Evolutionary conservation across 805 yeast genomes (phyloP).

Genomic region (Metschnikowia dekortorum): DNA sequence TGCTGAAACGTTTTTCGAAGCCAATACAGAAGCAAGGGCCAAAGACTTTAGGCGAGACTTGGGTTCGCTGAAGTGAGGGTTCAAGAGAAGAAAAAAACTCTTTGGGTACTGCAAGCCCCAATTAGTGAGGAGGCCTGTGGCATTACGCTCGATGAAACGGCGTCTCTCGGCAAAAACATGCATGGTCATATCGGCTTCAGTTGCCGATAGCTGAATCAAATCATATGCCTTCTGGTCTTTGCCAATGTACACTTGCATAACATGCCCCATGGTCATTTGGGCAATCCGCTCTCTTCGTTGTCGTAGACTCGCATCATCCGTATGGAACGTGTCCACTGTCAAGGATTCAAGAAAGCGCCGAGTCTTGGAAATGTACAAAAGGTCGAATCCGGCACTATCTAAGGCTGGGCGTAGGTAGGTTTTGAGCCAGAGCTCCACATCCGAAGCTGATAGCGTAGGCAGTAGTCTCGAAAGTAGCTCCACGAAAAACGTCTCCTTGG

Average conservation of each 20-base stretch:
- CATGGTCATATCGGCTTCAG: slow-evolving; percentile 18
- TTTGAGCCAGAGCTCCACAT: slow-evolving; percentile 45
- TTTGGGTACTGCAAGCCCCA: slow-evolving; percentile 39
- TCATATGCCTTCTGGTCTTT: slow-evolving; percentile 12
- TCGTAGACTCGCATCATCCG: slow-evolving; percentile 21
- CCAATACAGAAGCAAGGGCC: slow-evolving; percentile 31
- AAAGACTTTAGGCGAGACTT: slow-evolving; percentile 35
- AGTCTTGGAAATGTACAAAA: slow-evolving; percentile 31
- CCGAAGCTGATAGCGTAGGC: slow-evolving; percentile 25
- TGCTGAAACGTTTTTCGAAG: slow-evolving; percentile 24
- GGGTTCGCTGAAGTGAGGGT: slow-evolving; percentile 30
- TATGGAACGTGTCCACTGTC: slow-evolving; percentile 12
- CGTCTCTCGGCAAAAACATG: slow-evolving; percentile 45
- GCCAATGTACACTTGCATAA: slow-evolving; percentile 26
- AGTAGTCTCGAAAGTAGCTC: slow-evolving; percentile 32
- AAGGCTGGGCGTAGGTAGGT: slow-evolving; percentile 47
- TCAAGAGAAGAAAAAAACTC: slow-evolving; percentile 33
- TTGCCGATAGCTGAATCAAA: slow-evolving; percentile 15
- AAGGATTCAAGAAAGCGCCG: slow-evolving; percentile 24
- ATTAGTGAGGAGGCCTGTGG: slow-evolving; percentile 35
- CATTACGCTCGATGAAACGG: slow-evolving; percentile 45
- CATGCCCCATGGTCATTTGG: slow-evolving; percentile 17
- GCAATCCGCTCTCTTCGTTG: slow-evolving; percentile 21
- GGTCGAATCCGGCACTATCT: slow-evolving; percentile 53
- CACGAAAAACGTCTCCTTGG: slow-evolving; percentile 36